These are phyloP conservation scores for Talaromyces sp. DNA, from an alignment of 2,329 filamentous ascomycete genomes.

Conservation along the genomic window DNA sequence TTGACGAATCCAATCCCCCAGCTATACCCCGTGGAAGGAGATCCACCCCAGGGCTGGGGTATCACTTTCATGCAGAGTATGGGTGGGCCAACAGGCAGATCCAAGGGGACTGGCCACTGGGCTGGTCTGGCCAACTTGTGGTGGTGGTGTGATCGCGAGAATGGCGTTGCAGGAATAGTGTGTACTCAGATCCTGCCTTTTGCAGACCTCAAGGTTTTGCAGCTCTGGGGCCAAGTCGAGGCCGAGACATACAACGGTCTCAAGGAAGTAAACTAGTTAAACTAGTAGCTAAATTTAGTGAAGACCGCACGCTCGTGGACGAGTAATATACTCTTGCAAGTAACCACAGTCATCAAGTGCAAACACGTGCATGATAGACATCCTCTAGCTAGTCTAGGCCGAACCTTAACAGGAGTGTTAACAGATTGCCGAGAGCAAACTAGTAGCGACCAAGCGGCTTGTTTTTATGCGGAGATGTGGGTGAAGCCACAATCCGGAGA, in stretches of 20 bases:
- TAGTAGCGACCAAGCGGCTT: too few relatives aligned
- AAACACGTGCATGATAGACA: too few relatives aligned
- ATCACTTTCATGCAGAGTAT: constrained; percentile 53
- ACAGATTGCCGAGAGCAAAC: too few relatives aligned
- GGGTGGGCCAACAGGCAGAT: constrained; percentile 50
- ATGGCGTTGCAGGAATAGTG: constrained; percentile 53
- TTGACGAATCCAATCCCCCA: constrained; percentile 48
- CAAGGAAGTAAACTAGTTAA: not conserved
- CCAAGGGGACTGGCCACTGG: constrained; percentile 51
- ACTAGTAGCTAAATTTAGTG: too few relatives aligned
- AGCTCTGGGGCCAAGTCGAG: constrained; percentile 40
- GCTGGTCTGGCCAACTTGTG: constrained; percentile 57
- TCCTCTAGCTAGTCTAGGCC: too few relatives aligned
- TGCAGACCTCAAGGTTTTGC: constrained; percentile 38
- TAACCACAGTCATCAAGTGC: too few relatives aligned
- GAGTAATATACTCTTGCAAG: not conserved
- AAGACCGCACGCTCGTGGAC: not conserved
- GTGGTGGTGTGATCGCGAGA: constrained; percentile 61
- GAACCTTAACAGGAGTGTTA: too few relatives aligned
- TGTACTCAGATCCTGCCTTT: constrained; percentile 51
- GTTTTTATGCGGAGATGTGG: too few relatives aligned
- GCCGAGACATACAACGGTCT: constrained; percentile 31
- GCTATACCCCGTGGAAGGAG: constrained; percentile 42
- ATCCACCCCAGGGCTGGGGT: constrained; percentile 59
- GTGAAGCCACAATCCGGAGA: too few relatives aligned